These are phyloP conservation scores for Termitomyces sp. DNA, from an alignment of 768 basidiomycete species.

Conservation along the genomic window DNA sequence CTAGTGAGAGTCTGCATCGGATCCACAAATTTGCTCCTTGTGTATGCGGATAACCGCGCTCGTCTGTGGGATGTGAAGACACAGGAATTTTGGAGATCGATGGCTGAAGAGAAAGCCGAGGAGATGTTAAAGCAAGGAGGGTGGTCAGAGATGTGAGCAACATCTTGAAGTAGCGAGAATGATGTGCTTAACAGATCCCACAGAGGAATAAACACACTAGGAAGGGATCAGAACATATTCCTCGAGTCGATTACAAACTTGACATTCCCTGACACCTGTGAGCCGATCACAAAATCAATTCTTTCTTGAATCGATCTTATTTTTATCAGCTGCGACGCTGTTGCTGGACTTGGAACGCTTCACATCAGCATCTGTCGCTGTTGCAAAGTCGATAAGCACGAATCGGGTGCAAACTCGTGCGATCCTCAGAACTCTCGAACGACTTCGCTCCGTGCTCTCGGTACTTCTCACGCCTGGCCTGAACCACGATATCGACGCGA, in stretches of 20 bases:
- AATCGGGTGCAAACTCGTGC: constrained; percentile 33
- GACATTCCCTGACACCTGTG: not conserved
- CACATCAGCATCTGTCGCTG: constrained; percentile 38
- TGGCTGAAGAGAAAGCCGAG: constrained; percentile 67
- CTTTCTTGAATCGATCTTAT: not conserved
- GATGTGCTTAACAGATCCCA: not conserved
- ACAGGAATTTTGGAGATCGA: constrained; percentile 81
- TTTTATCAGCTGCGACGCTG: constrained; percentile 41
- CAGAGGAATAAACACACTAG: constrained; percentile 7
- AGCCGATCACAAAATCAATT: not conserved
- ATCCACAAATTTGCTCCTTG: constrained; percentile 64
- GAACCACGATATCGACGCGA: constrained; percentile 61
- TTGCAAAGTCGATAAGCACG: constrained; percentile 48
- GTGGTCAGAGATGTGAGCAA: constrained; percentile 67
- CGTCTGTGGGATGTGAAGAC: constrained; percentile 85
- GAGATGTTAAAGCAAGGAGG: constrained; percentile 66
- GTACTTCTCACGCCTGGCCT: constrained; percentile 64
- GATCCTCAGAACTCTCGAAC: constrained; percentile 42
- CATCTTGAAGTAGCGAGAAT: not conserved
- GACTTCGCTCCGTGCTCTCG: constrained; percentile 58
- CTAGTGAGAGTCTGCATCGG: constrained; percentile 59
- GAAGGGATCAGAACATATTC: not conserved
- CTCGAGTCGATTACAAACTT: not conserved
- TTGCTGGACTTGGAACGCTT: constrained; percentile 47
- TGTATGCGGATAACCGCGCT: constrained; percentile 72